Conservation (phyloP, 2,329 filamentous ascomycete species). For the Fusarium proliferatum region DNA sequence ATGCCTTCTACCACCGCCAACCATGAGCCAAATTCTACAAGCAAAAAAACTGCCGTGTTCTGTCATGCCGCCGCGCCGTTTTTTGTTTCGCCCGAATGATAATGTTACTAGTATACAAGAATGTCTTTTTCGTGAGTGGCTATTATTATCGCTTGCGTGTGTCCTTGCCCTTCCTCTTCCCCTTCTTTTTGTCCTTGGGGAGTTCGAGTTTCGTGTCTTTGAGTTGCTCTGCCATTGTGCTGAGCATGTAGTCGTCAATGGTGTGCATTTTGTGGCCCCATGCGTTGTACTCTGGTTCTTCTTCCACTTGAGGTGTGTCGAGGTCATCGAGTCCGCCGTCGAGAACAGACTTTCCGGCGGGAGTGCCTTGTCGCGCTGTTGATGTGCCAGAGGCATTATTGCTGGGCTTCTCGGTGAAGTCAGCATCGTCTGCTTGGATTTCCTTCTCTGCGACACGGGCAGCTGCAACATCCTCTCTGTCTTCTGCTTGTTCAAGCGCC, state of each 20-base stretch:
- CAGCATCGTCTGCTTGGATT: conserved; percentile 84
- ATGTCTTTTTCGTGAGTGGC: conserved; percentile 1
- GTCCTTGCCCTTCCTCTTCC: conserved; percentile 69
- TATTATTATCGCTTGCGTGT: conserved; percentile 59
- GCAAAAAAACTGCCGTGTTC: not conserved
- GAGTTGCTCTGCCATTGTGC: conserved; percentile 72
- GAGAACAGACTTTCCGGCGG: conserved; percentile 53
- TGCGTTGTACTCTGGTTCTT: conserved; percentile 66
- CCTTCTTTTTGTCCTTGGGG: conserved; percentile 73
- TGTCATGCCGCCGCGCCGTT: conserved; percentile 20
- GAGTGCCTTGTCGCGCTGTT: conserved; percentile 63
- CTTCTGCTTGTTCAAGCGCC: conserved; percentile 89
- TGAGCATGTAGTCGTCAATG: conserved; percentile 81
- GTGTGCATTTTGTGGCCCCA: conserved; percentile 68
- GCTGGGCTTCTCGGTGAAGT: conserved; percentile 77
- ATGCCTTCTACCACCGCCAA: conserved; percentile 20
- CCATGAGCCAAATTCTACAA: conserved; percentile 11
- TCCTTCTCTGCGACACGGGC: conserved; percentile 91
- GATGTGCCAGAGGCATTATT: conserved; percentile 59
- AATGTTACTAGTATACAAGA: conserved; percentile 27
- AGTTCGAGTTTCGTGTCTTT: conserved; percentile 70
- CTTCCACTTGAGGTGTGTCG: conserved; percentile 49
- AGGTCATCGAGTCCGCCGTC: conserved; percentile 48
- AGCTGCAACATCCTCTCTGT: conserved; percentile 89
- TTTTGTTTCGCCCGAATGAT: conserved; percentile 12